These are phyloP conservation scores for Camelina laxa DNA, from an alignment of 345 rosid species.

Conservation along the genomic window DNA sequence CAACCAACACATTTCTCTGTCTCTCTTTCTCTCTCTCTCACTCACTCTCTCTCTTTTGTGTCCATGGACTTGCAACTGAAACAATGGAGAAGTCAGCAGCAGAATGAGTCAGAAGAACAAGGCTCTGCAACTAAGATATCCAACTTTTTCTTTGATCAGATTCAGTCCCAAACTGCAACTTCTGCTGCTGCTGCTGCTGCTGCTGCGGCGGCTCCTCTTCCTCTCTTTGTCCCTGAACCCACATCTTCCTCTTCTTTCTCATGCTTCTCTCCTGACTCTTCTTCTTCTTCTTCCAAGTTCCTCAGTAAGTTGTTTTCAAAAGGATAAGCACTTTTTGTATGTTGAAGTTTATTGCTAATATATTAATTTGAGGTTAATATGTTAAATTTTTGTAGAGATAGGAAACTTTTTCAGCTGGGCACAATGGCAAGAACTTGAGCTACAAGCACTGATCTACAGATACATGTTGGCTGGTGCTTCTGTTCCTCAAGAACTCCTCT, in stretches of 20 bases:
- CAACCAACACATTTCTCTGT: slow-evolving; percentile 47
- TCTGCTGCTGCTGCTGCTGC: slow-evolving; percentile 41
- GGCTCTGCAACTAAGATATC: slow-evolving; percentile 67
- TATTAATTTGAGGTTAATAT: slow-evolving; percentile 3
- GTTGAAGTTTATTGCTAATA: slow-evolving; percentile 5
- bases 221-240: slow-evolving; percentile 69
- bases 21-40: slow-evolving; percentile 38
- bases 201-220: slow-evolving; percentile 56
- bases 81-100: slow-evolving; percentile 78
- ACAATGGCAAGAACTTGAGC: slow-evolving; percentile 93
- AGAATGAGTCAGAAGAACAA: slow-evolving; percentile 65
- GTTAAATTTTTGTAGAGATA: slow-evolving; percentile 54
- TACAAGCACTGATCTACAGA: slow-evolving; percentile 87
- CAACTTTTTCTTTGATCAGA: slow-evolving; percentile 61
- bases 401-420: slow-evolving; percentile 75
- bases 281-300: slow-evolving; percentile 50
- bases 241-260: slow-evolving; percentile 55
- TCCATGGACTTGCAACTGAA: slow-evolving; percentile 87
- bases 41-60: slow-evolving; percentile 45
- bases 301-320: slow-evolving; percentile 51
- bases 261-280: slow-evolving; percentile 48
- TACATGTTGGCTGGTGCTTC: slow-evolving; percentile 72
- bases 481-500: slow-evolving; percentile 74
- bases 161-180: slow-evolving; percentile 50
- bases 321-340: not conserved